A percentile compares a stretch with the other conserved stretches of the same genome.
Conservation (phyloP, 129 eudicot species). For the Artemisia annua region DNA sequence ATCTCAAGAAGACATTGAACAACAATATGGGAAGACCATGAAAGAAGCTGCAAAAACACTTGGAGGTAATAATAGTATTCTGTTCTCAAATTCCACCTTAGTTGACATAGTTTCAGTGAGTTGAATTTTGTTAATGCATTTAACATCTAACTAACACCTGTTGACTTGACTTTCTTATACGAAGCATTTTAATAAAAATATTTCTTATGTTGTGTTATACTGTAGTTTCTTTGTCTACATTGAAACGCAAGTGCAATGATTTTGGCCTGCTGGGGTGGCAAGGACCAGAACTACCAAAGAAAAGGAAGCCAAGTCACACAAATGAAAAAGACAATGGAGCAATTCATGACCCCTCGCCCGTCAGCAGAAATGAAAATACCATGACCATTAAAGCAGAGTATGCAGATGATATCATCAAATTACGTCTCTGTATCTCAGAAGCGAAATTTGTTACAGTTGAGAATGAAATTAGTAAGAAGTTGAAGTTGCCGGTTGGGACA, state of each 20-base stretch:
- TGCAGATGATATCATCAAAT: constrained; percentile 29
- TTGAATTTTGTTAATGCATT: too few relatives aligned
- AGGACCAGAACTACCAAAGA: neutral
- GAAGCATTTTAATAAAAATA: too few relatives aligned
- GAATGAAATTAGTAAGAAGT: constrained; percentile 27
- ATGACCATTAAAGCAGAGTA: constrained; percentile 34
- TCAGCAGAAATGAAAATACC: neutral
- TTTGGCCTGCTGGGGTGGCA: neutral
- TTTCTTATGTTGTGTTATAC: constrained; percentile 8
- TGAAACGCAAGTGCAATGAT: constrained; percentile 13
- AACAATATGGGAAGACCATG: neutral
- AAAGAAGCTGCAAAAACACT: neutral
- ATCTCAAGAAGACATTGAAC: constrained; percentile 6
- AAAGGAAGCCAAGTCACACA: neutral
- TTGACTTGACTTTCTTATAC: too few relatives aligned
- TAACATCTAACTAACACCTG: too few relatives aligned
- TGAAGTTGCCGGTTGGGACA: constrained; percentile 11
- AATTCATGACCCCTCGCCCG: neutral
- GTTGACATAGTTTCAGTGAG: too few relatives aligned
- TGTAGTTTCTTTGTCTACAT: constrained; percentile 22
- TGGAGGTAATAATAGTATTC: neutral
- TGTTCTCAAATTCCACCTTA: too few relatives aligned
- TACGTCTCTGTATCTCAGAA: constrained; percentile 11
- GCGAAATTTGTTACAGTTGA: constrained; percentile 18
- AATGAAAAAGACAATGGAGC: constrained; percentile 6